Base-by-base conservation (phyloP, 2,329 filamentous ascomycete species). In the Fusarium papillatum region DNA sequence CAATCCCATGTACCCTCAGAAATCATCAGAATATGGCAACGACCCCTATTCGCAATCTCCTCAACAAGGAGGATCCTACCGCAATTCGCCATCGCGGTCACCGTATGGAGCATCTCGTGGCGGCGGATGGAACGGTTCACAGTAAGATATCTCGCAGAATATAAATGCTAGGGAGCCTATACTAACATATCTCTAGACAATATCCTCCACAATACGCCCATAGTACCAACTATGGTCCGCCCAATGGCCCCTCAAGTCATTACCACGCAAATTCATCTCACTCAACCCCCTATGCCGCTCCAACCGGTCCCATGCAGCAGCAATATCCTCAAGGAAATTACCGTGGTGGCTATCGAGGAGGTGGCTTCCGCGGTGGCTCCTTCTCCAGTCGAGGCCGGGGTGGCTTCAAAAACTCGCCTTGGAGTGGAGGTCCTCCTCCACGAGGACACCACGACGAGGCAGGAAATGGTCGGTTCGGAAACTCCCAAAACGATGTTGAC, bases 371-470 rank as follows among this genome's bases (percentile, higher is more conserved):
- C 64, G 92, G 92, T 41, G 90, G 88, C 70, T 88, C 90, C 67
- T 91, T 89, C 79, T 78, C 86, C 59, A 85, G 85, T 36, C 86
- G 90, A 61, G 88, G 88, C 48, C 89, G 93, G 64, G 91, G 92
- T 41, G 92, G 84, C 90, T 93, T 86, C 88, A 92, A 84, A 91
- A 94, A 84, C 82, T 75, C 92, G 3, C 94, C 95, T 57, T 96
- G 95, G 93, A 78, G 73, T 19, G 75, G 77, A 68, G 76, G 74
- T 5, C 72, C 79, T 22, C 71, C 76, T 14, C 66, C 76, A 48
- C 75, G 78, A 62, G 74, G 76, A 4, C 72, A 78, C 61, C 75
- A 73, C 38, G 78, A 80, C 11, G 79, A 80, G 29, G 26, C 69
- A 34, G 72, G 61, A 38, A 73, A 74, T 34, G 73, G 76, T 48